Conservation (phyloP, 2,329 filamentous ascomycete species). For the Pseudodiploospora longispora region DNA sequence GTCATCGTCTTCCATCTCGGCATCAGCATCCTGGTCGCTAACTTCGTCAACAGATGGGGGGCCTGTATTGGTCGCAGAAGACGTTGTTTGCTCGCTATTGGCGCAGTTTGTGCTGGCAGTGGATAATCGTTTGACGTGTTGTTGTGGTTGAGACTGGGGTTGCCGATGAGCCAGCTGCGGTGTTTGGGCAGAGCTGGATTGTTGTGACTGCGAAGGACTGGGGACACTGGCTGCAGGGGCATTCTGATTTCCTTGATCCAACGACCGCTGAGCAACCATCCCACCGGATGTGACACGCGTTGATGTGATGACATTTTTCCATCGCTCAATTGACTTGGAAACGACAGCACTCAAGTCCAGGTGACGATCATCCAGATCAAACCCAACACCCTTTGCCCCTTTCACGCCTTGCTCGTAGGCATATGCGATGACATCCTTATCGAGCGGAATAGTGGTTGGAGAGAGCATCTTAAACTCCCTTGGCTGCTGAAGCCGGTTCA, state of each 20-base stretch:
- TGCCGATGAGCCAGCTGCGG: conserved; percentile 13
- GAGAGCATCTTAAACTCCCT: conserved; percentile 48
- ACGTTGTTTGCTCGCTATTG: conserved; percentile 25
- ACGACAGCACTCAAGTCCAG: conserved; percentile 45
- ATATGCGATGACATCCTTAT: conserved; percentile 38
- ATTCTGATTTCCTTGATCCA: conserved; percentile 29
- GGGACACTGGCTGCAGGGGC: conserved; percentile 14
- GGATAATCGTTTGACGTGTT: conserved; percentile 20
- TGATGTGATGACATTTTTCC: conserved; percentile 53
- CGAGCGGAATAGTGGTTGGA: conserved; percentile 45
- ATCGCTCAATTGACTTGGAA: conserved; percentile 48
- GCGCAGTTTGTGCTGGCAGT: conserved; percentile 27
- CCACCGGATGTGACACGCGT: conserved; percentile 35
- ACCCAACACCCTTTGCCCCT: conserved; percentile 33
- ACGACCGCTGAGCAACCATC: conserved; percentile 41
- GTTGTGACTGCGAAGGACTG: conserved; percentile 15
- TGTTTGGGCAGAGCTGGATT: conserved; percentile 15
- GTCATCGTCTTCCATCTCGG: conserved; percentile 53
- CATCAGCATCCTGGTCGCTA: conserved; percentile 36
- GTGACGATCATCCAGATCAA: conserved; percentile 42
- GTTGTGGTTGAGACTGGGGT: conserved; percentile 8
- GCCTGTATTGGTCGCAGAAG: conserved; percentile 25
- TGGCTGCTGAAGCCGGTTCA: conserved; percentile 51
- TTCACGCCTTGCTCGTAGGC: conserved; percentile 38
- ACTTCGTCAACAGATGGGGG: conserved; percentile 37